Conservation (phyloP, 352 stramenopile species). For the Halophytophthora polymorphica region DNA sequence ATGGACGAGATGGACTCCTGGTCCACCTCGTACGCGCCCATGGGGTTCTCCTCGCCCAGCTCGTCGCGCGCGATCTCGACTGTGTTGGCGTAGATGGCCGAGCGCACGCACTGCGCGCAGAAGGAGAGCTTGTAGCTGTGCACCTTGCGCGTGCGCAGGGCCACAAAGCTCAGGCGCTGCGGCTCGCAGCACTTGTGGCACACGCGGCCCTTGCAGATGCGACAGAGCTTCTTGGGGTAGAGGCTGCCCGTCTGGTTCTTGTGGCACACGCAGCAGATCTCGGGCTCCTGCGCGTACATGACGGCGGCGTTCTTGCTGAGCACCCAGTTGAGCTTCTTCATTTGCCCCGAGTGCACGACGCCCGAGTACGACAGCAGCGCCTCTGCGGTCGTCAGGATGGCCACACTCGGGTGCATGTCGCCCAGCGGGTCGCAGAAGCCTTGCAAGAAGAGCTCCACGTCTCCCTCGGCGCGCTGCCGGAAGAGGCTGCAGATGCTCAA, state of each 20-base stretch:
- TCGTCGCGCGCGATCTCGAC: slow-evolving; percentile 21
- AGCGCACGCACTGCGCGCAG: slow-evolving; percentile 18
- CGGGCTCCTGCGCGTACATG: slow-evolving; percentile 15
- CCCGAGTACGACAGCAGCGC: slow-evolving; percentile 23
- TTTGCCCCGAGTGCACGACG: slow-evolving; percentile 27
- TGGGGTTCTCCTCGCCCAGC: slow-evolving; percentile 20
- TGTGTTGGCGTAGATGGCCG: slow-evolving; percentile 10
- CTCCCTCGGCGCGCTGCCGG: slow-evolving; percentile 32
- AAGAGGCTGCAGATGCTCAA: slow-evolving; percentile 51
- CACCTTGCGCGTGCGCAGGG: slow-evolving; percentile 14
- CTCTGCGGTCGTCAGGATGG: slow-evolving; percentile 28
- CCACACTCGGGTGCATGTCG: slow-evolving; percentile 23
- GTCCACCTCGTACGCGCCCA: slow-evolving; percentile 27
- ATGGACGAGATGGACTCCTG: slow-evolving; percentile 28
- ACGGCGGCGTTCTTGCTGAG: slow-evolving; percentile 25
- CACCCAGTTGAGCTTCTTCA: slow-evolving; percentile 39
- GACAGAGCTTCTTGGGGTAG: slow-evolving; percentile 23
- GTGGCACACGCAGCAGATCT: slow-evolving; percentile 26
- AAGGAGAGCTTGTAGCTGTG: slow-evolving; percentile 26
- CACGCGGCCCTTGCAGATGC: slow-evolving; percentile 28
- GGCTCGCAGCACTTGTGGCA: slow-evolving; percentile 24
- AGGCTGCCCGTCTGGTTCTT: slow-evolving; percentile 12
- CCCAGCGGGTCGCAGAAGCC: slow-evolving; percentile 26
- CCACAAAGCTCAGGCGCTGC: slow-evolving; percentile 26
- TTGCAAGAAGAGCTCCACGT: slow-evolving; percentile 39